Base-by-base conservation (phyloP, 352 stramenopile species). In the Phytophthora lateralis region DNA sequence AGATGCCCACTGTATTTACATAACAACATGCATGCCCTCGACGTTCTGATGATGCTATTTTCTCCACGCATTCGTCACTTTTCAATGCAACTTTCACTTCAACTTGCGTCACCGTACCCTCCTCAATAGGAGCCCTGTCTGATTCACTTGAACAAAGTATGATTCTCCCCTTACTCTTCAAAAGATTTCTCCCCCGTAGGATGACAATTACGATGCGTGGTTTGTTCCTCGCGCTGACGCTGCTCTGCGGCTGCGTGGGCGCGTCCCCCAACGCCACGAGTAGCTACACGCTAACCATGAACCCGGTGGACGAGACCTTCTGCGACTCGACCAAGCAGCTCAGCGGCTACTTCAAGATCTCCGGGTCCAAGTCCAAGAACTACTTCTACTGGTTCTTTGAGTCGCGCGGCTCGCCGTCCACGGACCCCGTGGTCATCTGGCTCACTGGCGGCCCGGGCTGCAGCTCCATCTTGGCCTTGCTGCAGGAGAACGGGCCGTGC, bases 371-470 rank as follows among this genome's bases (percentile, higher is more conserved):
- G 71, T 85, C 73, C 41, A 98, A 98, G 76, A 90, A 98, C 70
- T 96, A 98, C 64, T 99, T 99, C 61, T 98, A 97, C 76, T 98
- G 95, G 92, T 97, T 98, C 74, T 98, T 98, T 64, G 95, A 98
- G 75, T 96, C 87, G 24, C 84, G 89, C 37, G 76, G 80, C 6
- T 60, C 76, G 44, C 90, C 93, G 0, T 61, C 69, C n/a, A 95
- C 59, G 10, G 96, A 97, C 64, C 97, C 97, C 0, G 68, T 99
- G 32, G 80, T 99, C 42, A 85, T 99, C 15, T 99, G 97, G 97
- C 85, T 99, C 53, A 99, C 91, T n/a, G 97, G 97, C 17, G 97
- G 97, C 0, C 96, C 97, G 0, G 97, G 96, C 6, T 99, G 96
- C 75, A 98, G 85, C 47, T 98, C 84, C 21, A 94, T 94, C 38